These are phyloP conservation scores for Ascochyta koolunga DNA, from an alignment of 2,329 filamentous ascomycete species.

Conservation along the genomic window DNA sequence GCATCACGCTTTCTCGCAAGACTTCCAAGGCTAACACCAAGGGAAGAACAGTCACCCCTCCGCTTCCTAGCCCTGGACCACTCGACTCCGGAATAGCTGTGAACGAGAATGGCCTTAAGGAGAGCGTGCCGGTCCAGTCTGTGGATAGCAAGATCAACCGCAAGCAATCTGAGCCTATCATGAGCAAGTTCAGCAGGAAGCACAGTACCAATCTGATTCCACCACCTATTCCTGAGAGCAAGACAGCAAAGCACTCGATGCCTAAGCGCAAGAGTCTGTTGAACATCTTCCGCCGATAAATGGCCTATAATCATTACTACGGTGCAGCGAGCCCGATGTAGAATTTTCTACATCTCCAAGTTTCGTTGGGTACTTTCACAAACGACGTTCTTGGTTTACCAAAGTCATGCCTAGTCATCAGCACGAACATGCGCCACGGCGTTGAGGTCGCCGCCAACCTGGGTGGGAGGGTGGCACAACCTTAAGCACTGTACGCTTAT, in stretches of 20 bases:
- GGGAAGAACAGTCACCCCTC: slow-evolving; percentile 37
- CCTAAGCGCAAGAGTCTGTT: slow-evolving; percentile 57
- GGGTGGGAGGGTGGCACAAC: background rate
- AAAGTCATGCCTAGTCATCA: slow-evolving; percentile 7
- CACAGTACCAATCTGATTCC: slow-evolving; percentile 25
- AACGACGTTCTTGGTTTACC: background rate
- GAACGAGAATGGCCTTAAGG: slow-evolving; percentile 32
- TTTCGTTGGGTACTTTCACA: background rate
- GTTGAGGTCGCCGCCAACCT: slow-evolving; percentile 3
- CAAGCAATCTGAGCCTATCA: slow-evolving; percentile 33
- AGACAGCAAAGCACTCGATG: slow-evolving; percentile 41
- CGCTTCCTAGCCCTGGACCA: slow-evolving; percentile 42
- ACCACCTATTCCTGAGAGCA: slow-evolving; percentile 42
- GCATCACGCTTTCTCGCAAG: slow-evolving; percentile 44
- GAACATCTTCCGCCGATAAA: slow-evolving; percentile 49
- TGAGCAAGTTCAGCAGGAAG: slow-evolving; percentile 29
- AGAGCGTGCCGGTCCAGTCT: slow-evolving; percentile 22
- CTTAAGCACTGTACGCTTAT: background rate
- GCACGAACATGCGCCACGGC: slow-evolving; percentile 8
- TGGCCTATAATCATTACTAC: background rate
- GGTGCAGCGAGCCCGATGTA: background rate
- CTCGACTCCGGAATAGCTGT: slow-evolving; percentile 45
- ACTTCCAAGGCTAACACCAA: slow-evolving; percentile 37
- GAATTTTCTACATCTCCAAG: background rate
- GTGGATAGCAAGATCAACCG: slow-evolving; percentile 28